Conservation (phyloP, 2,329 filamentous ascomycete genomes). For the Periconia sp. region DNA sequence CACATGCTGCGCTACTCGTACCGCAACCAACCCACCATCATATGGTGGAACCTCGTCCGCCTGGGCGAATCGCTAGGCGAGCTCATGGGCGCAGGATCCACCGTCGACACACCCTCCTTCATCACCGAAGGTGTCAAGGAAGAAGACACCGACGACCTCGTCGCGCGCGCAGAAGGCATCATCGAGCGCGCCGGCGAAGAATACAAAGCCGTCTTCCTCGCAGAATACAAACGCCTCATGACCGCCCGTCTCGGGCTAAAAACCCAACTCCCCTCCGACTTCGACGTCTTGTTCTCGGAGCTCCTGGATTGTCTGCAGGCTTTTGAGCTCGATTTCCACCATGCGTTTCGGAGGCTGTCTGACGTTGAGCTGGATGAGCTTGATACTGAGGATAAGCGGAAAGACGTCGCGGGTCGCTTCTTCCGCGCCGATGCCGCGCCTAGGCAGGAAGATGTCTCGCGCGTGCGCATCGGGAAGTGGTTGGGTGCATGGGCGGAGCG, state of each 20-base stretch:
- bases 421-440: slow-evolving; percentile 71
- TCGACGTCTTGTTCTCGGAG: slow-evolving; percentile 78
- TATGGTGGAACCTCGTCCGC: slow-evolving; percentile 98
- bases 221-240: slow-evolving; percentile 90
- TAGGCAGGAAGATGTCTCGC: slow-evolving; percentile 61
- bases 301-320: slow-evolving; percentile 79
- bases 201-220: slow-evolving; percentile 82
- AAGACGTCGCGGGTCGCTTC: slow-evolving; percentile 69
- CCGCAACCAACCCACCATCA: slow-evolving; percentile 89
- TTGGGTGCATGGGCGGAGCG: slow-evolving; percentile 75
- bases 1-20: slow-evolving; percentile 85
- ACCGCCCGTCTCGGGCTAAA: slow-evolving; percentile 75
- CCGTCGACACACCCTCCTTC: slow-evolving; percentile 73
- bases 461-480: slow-evolving; percentile 73
- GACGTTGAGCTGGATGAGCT: slow-evolving; percentile 64
- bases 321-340: slow-evolving; percentile 87
- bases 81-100: slow-evolving; percentile 74
- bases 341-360: slow-evolving; percentile 84
- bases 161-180: slow-evolving; percentile 78
- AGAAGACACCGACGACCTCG: slow-evolving; percentile 68
- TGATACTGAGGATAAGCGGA: slow-evolving; percentile 64
- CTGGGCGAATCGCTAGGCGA: slow-evolving; percentile 89
- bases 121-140: slow-evolving; percentile 70
- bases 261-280: slow-evolving; percentile 70
- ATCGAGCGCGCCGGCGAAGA: slow-evolving; percentile 83